These are phyloP conservation scores for Xylaria polymorpha DNA, from an alignment of 2,329 filamentous ascomycete genomes.

Conservation along the genomic window DNA sequence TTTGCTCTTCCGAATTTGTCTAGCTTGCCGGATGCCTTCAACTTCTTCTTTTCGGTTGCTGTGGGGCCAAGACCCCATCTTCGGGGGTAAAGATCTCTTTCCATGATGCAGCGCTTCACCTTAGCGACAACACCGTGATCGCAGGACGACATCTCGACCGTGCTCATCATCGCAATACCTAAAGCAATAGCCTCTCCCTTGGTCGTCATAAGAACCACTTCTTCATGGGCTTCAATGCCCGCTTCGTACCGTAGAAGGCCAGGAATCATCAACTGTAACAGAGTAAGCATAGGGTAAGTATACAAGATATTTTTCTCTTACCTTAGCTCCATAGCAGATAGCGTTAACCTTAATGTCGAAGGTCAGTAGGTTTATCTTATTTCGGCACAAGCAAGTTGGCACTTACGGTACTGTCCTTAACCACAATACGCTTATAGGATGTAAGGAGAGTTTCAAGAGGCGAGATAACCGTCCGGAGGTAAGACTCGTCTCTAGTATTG, in stretches of 20 bases:
- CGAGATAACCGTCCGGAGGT: conserved; percentile 89
- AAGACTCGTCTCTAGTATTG: conserved; percentile 94
- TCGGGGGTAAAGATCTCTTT: conserved; percentile 95
- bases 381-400: not conserved
- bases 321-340: conserved; percentile 95
- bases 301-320: not conserved
- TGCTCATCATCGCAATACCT: conserved; percentile 97
- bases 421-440: conserved; percentile 94
- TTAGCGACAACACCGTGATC: conserved; percentile 98
- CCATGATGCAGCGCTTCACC: conserved; percentile 99
- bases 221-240: conserved; percentile 92
- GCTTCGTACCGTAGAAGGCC: conserved; percentile 92
- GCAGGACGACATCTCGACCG: conserved; percentile 94
- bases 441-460: conserved; percentile 93
- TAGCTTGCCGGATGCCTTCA: conserved; percentile 97
- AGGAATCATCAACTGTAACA: conserved; percentile 85
- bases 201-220: conserved; percentile 97
- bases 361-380: conserved; percentile 17
- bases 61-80: conserved; percentile 96
- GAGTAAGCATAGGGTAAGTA: conserved; percentile 13
- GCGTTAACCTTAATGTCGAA: conserved; percentile 68
- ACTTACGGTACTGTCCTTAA: conserved; percentile 81
- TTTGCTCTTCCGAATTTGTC: conserved; percentile 97
- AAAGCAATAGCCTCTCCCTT: conserved; percentile 99
- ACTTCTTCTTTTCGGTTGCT: conserved; percentile 98